Percentiles rank a stretch among this genome's conserved stretches.
Evolutionary conservation across 768 basidiomycete genomes (phyloP).

Genomic region (Leccinum variicolor): DNA sequence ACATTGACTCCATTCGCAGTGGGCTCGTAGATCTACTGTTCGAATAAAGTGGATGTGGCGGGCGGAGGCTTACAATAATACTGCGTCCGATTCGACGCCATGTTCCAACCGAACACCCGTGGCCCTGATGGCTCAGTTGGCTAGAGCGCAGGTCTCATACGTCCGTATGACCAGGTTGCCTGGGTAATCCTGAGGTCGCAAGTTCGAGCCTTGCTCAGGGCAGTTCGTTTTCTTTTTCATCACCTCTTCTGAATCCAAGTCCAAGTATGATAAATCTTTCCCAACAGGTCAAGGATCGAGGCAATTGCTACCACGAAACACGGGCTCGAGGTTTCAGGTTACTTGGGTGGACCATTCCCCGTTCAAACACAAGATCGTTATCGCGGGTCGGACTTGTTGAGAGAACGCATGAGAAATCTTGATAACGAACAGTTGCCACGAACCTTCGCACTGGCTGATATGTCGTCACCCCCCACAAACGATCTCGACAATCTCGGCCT

Average conservation of each 20-base stretch:
- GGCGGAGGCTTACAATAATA: too few species aligned
- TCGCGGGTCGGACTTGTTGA: neutral
- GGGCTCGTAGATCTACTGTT: too few species aligned
- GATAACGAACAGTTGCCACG: neutral
- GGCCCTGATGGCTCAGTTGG: conserved; percentile 53
- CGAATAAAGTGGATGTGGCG: too few species aligned
- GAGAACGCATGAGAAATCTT: neutral
- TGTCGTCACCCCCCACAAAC: neutral
- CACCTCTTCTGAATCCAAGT: too few species aligned
- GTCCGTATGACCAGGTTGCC: conserved; percentile 29
- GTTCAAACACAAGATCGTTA: neutral
- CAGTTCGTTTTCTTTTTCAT: conserved; percentile 24
- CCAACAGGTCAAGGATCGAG: neutral
- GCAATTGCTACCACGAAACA: neutral
- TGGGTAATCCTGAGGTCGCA: conserved; percentile 55
- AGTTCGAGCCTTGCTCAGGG: conserved; percentile 59
- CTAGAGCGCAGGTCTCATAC: conserved; percentile 56
- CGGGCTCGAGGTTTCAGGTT: neutral
- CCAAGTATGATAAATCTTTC: too few species aligned
- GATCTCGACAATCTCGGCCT: conserved; percentile 31
- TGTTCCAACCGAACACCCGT: conserved; percentile 6
- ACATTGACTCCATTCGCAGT: neutral
- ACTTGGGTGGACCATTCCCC: neutral
- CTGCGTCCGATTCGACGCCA: neutral
- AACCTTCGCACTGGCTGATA: neutral